Evolutionary conservation across 768 basidiomycete genomes (phyloP).

Genomic region (Pisolithus orientalis): DNA sequence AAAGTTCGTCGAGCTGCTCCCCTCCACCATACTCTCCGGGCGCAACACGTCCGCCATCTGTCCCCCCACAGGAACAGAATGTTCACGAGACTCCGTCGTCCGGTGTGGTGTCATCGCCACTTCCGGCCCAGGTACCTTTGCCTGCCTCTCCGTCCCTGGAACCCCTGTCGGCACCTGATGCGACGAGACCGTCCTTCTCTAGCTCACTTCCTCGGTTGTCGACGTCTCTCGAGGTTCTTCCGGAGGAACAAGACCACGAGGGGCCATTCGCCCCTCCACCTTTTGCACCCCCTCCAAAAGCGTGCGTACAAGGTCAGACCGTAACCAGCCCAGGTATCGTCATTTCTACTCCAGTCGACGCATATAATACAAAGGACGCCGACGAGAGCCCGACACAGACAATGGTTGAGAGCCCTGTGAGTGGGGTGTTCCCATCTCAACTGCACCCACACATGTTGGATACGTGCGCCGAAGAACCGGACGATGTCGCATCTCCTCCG

Average conservation of each 20-base stretch:
- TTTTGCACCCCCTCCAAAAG: neutral
- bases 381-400: neutral
- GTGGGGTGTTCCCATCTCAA: slow-evolving; percentile 7
- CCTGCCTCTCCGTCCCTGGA: slow-evolving; percentile 8
- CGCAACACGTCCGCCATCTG: neutral
- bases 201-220: slow-evolving; percentile 21
- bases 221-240: slow-evolving; percentile 23
- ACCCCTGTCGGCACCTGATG: slow-evolving; percentile 2
- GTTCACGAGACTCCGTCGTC: neutral
- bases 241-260: slow-evolving; percentile 22
- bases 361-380: neutral
- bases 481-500: neutral
- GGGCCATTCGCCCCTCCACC: slow-evolving; percentile 10
- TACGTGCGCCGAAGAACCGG: slow-evolving; percentile 9
- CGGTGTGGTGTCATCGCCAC: neutral
- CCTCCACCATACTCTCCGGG: neutral
- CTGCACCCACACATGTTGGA: slow-evolving; percentile 8
- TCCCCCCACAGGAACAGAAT: neutral
- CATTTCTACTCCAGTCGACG: slow-evolving; percentile 11
- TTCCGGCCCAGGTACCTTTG: neutral
- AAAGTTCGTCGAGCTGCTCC: neutral
- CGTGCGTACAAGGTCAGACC: neutral
- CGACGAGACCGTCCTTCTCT: slow-evolving; percentile 17
- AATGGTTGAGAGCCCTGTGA: neutral
- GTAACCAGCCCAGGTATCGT: slow-evolving; percentile 9